Evolutionary conservation across 495 filamentous ascomycete species (phyloP).

Genomic region (Articulospora tetracladia): DNA sequence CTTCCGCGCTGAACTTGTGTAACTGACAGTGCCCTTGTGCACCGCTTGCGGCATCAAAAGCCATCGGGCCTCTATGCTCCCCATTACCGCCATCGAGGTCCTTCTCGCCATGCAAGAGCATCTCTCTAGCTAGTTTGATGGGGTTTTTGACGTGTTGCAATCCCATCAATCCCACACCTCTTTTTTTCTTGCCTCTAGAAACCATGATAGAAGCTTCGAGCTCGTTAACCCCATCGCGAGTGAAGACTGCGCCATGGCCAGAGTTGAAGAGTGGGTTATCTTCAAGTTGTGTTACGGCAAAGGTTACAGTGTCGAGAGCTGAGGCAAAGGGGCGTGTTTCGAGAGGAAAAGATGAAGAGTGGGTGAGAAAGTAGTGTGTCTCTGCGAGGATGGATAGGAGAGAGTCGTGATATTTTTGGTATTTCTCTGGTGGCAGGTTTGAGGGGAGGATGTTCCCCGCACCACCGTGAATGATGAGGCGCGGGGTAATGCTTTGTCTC

Average conservation of each 20-base stretch:
- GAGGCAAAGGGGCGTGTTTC: neutral
- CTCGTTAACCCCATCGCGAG: conserved; percentile 74
- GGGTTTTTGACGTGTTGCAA: conserved; percentile 74
- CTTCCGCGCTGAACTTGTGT: conserved; percentile 63
- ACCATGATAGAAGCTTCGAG: conserved; percentile 93
- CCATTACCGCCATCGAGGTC: conserved; percentile 36
- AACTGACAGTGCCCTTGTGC: conserved; percentile 66
- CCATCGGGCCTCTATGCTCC: conserved; percentile 23
- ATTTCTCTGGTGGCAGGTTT: conserved; percentile 60
- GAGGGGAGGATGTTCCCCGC: conserved; percentile 72
- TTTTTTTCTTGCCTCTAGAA: conserved; percentile 64
- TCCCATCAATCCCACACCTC: conserved; percentile 71
- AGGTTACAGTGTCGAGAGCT: conserved; percentile 69
- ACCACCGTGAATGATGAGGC: conserved; percentile 66
- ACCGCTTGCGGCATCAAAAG: conserved; percentile 6
- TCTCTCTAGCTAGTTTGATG: conserved; percentile 66
- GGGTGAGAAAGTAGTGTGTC: conserved; percentile 23
- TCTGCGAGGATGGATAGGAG: conserved; percentile 54
- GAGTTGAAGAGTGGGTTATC: conserved; percentile 82
- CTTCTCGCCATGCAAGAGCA: conserved; percentile 60
- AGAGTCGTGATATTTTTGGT: conserved; percentile 54
- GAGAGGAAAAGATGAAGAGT: conserved; percentile 13
- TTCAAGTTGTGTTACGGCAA: conserved; percentile 76
- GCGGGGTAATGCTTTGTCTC: conserved; percentile 14
- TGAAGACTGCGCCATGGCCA: conserved; percentile 84